Evolutionary conservation across 2,329 filamentous ascomycete genomes (phyloP).

Genomic region (Zopfia rhizophila): DNA sequence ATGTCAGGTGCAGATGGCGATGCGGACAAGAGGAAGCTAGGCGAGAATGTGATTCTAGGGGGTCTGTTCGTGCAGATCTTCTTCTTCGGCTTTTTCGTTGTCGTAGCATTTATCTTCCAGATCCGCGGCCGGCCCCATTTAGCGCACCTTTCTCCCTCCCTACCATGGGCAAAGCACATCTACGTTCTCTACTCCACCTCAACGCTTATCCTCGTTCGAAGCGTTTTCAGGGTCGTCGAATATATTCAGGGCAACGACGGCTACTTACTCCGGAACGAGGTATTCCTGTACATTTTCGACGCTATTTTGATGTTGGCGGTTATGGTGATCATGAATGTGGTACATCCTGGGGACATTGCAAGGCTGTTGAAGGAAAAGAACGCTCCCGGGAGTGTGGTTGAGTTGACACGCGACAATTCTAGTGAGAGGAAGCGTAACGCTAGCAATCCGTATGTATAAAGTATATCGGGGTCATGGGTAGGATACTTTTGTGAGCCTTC

Average conservation of each 20-base stretch:
- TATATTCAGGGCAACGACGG: constrained; percentile 58
- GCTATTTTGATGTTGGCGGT: constrained; percentile 54
- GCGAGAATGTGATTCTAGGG: constrained; percentile 56
- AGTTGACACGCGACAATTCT: no score
- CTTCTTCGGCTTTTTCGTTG: constrained; percentile 61
- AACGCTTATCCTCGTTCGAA: constrained; percentile 60
- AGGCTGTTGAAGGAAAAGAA: constrained; percentile 17
- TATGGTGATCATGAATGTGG: constrained; percentile 51
- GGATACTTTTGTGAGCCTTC: no score
- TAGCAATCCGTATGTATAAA: no score
- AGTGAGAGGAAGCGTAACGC: no score
- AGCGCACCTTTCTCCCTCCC: constrained; percentile 9
- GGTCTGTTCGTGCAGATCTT: constrained; percentile 60
- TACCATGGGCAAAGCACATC: constrained; percentile 48
- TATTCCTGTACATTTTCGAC: constrained; percentile 59
- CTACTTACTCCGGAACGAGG: constrained; percentile 55
- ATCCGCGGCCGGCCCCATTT: constrained; percentile 7
- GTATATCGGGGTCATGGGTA: no score
- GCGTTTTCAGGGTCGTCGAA: constrained; percentile 61
- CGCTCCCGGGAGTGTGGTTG: neutral
- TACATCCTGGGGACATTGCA: constrained; percentile 46
- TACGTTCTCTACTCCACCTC: constrained; percentile 56
- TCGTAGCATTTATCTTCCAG: constrained; percentile 26
- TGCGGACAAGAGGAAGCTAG: constrained; percentile 33
- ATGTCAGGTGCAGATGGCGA: constrained; percentile 38